phyloP scores from a whole-genome alignment of 345 rosid species.

The Euclidium syriacum region DNA sequence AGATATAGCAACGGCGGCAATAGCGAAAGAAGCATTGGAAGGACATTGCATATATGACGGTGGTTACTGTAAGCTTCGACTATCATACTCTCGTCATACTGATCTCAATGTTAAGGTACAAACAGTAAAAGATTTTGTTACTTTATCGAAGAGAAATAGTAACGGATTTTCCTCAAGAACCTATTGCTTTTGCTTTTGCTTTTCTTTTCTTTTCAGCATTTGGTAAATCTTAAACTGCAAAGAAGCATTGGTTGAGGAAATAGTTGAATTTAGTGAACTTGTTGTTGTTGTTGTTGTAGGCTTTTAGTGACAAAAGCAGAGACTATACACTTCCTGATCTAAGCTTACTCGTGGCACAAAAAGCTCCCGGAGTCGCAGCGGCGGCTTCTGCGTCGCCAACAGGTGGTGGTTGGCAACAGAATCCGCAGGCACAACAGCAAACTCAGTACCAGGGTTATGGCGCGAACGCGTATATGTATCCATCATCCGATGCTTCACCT shows the following conservation, averaged over 20 bases:
- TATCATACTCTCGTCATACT: constrained; percentile 99
- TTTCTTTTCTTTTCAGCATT: constrained; percentile 45
- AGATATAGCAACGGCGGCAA: constrained; percentile 77
- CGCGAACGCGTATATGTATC: constrained; percentile 41
- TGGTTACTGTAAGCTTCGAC: constrained; percentile 99
- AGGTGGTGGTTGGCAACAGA: constrained; percentile 60
- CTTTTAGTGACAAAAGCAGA: constrained; percentile 91
- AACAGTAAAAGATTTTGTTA: constrained; percentile 49
- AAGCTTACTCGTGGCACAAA: constrained; percentile 44
- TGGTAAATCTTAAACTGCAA: too few species aligned
- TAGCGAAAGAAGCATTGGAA: constrained; percentile 88
- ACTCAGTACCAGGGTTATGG: constrained; percentile 33
- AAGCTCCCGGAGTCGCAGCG: constrained; percentile 40
- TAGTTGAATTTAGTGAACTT: too few species aligned
- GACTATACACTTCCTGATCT: constrained; percentile 77
- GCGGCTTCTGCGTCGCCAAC: constrained; percentile 43
- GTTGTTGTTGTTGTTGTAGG: too few species aligned
- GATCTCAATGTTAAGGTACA: constrained; percentile 99
- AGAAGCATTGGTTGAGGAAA: too few species aligned
- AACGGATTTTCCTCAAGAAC: constrained; percentile 37
- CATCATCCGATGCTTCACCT: constrained; percentile 34
- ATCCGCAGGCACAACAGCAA: constrained; percentile 43
- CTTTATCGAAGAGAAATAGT: constrained; percentile 40
- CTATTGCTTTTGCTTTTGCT: too few species aligned
- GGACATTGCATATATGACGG: constrained; percentile 99